Conservation (phyloP, 306 rosid genomes). For the Crotalaria pallida region DNA sequence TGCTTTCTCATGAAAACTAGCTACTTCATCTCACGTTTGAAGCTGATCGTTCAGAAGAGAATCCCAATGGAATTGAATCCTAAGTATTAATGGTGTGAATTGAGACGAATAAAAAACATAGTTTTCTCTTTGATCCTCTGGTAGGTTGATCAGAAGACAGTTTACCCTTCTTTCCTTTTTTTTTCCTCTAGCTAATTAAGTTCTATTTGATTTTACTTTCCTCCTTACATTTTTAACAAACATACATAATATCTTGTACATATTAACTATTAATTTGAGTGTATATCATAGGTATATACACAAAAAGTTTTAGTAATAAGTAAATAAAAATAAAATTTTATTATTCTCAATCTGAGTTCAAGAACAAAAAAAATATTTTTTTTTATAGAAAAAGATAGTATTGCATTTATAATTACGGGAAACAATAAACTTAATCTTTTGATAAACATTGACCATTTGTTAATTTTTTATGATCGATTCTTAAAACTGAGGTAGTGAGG, state of each 20-base stretch:
- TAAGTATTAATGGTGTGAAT: background rate
- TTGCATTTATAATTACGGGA: too few species aligned
- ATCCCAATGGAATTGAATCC: background rate
- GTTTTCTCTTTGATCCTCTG: background rate
- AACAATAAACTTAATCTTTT: too few species aligned
- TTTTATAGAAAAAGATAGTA: too few species aligned
- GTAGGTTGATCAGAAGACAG: background rate
- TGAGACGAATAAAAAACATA: conserved; percentile 13
- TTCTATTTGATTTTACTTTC: conserved; percentile 20
- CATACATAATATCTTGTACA: too few species aligned
- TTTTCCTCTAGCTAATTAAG: too few species aligned
- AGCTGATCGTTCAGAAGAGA: background rate
- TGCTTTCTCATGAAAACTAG: conserved; percentile 7
- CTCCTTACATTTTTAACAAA: conserved; percentile 6
- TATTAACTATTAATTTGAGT: background rate
- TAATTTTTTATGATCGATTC: too few species aligned
- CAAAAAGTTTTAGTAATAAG: too few species aligned
- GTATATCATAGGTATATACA: background rate
- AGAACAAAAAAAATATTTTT: too few species aligned
- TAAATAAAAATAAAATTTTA: too few species aligned
- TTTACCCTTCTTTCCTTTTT: background rate
- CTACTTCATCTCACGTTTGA: background rate
- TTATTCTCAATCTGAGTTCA: too few species aligned
- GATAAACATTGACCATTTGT: too few species aligned
- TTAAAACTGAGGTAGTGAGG: too few species aligned